A percentile compares a stretch with the other conserved stretches of the same genome.
Evolutionary conservation across 2,329 filamentous ascomycete species (phyloP).

Genomic region (Graphium sp.): DNA sequence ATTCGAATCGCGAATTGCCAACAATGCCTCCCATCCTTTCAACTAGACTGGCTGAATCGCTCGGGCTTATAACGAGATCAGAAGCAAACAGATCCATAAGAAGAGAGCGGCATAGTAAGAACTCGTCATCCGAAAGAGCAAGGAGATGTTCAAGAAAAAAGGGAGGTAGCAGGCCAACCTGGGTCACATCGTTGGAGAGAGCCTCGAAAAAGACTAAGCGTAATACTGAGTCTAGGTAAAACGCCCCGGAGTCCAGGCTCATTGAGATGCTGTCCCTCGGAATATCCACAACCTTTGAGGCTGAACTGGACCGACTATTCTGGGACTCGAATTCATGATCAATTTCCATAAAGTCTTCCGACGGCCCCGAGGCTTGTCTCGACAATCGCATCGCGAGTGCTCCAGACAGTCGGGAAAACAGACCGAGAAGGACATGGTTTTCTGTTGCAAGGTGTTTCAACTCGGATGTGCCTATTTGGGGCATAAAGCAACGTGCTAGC

Average conservation of each 20-base stretch:
- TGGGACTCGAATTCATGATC: conserved; percentile 50
- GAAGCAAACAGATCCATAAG: conserved; percentile 34
- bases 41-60: conserved; percentile 28
- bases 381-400: conserved; percentile 13
- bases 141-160: conserved; percentile 32
- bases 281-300: conserved; percentile 19
- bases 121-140: conserved; percentile 29
- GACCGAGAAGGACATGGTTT: conserved; percentile 20
- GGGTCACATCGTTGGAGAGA: conserved; percentile 22
- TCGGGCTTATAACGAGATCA: conserved; percentile 29
- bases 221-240: conserved; percentile 27
- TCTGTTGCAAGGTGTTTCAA: conserved; percentile 20
- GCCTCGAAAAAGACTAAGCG: conserved; percentile 26
- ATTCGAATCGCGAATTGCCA: conserved; percentile 42
- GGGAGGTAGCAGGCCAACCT: conserved; percentile 31
- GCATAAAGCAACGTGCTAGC: conserved; percentile 26
- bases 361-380: conserved; percentile 16
- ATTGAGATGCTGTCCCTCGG: conserved; percentile 27
- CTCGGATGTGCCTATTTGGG: conserved; percentile 19
- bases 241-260: conserved; percentile 23
- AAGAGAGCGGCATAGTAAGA: conserved; percentile 32
- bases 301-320: conserved; percentile 25
- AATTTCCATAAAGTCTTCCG: conserved; percentile 45
- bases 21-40: conserved; percentile 34
- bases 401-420: conserved; percentile 22